These are phyloP conservation scores for Trametes sanguinea DNA, from an alignment of 768 basidiomycete species.

Conservation along the genomic window DNA sequence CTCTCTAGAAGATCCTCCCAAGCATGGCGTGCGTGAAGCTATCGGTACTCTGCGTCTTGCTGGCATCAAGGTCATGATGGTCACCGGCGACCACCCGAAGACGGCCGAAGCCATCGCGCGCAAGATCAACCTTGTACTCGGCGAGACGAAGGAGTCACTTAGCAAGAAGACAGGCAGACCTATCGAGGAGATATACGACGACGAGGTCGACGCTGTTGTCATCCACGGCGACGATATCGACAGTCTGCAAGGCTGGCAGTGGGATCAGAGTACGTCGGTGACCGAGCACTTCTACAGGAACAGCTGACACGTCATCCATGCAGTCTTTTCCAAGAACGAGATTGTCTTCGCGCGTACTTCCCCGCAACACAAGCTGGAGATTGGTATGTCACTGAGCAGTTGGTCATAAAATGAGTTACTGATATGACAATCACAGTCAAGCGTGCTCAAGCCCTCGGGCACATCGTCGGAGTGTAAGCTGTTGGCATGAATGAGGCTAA, in stretches of 20 bases:
- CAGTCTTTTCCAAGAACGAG: constrained; percentile 68
- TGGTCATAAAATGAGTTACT: background rate
- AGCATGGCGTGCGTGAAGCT: constrained; percentile 71
- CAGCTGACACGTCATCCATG: background rate
- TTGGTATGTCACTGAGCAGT: constrained; percentile 41
- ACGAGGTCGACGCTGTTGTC: constrained; percentile 66
- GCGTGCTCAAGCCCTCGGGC: constrained; percentile 68
- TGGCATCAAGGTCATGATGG: constrained; percentile 79
- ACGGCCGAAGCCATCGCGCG: constrained; percentile 74
- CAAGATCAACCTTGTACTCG: constrained; percentile 69
- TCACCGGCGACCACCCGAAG: constrained; percentile 73
- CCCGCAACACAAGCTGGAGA: constrained; percentile 73
- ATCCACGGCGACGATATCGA: constrained; percentile 73
- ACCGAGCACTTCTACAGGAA: background rate
- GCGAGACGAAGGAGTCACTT: constrained; percentile 64
- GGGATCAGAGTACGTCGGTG: constrained; percentile 60
- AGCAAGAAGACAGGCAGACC: constrained; percentile 55
- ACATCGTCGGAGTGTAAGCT: constrained; percentile 71
- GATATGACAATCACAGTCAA: constrained; percentile 46
- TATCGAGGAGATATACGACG: constrained; percentile 63
- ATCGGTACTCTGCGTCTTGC: constrained; percentile 70
- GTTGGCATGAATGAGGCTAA: background rate
- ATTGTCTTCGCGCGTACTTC: constrained; percentile 75
- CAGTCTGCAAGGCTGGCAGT: constrained; percentile 66
- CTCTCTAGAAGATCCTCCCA: constrained; percentile 70